Evolutionary conservation across 495 filamentous ascomycete genomes (phyloP).

Genomic region (Aspergillus biplanus): DNA sequence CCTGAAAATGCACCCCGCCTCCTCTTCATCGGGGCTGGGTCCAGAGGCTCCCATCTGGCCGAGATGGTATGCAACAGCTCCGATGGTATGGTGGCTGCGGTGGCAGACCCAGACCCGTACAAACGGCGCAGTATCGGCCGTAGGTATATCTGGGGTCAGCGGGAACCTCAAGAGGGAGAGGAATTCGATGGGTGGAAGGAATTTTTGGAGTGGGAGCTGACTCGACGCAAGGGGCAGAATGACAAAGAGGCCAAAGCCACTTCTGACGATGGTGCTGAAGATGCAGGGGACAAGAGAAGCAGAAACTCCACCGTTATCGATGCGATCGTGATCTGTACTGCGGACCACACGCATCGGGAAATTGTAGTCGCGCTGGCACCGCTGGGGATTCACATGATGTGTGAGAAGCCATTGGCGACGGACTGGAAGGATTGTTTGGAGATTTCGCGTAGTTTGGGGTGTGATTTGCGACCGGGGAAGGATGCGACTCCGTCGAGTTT

Average conservation of each 20-base stretch:
- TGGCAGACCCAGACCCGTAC: not conserved
- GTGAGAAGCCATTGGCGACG: constrained; percentile 81
- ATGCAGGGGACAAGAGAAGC: not conserved
- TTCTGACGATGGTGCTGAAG: too few species aligned
- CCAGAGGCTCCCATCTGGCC: constrained; percentile 1
- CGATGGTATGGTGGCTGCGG: not conserved
- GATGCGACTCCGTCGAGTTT: constrained; percentile 23
- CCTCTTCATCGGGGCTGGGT: constrained; percentile 4
- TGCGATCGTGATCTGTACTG: constrained; percentile 72
- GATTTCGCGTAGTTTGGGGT: constrained; percentile 56
- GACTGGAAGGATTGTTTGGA: constrained; percentile 64
- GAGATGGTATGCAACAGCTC: not conserved
- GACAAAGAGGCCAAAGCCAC: not conserved
- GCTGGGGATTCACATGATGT: constrained; percentile 74
- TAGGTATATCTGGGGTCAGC: not conserved
- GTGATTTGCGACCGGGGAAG: not conserved
- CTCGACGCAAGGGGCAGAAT: not conserved
- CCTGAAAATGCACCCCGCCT: constrained; percentile 1
- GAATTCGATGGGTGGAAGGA: constrained; percentile 1
- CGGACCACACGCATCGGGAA: constrained; percentile 74
- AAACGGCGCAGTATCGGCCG: not conserved
- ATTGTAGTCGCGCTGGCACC: constrained; percentile 63
- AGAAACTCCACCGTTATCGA: constrained; percentile 49
- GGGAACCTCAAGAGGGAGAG: not conserved
- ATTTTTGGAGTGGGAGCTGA: not conserved